Evolutionary conservation across 148 eudicot species (phyloP).

Genomic region (Silene latifolia): DNA sequence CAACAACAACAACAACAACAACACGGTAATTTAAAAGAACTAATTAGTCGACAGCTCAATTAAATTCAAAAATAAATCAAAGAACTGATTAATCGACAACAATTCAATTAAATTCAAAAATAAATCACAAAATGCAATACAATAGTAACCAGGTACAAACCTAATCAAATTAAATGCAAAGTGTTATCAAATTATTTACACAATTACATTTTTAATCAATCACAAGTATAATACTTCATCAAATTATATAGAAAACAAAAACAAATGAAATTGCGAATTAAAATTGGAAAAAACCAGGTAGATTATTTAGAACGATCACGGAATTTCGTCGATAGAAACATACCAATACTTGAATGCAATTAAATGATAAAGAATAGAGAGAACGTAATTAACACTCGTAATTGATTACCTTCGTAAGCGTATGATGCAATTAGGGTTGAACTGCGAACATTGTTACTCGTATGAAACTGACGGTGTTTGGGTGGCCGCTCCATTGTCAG

Average conservation of each 20-base stretch:
- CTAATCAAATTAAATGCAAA: neutral
- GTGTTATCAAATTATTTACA: neutral
- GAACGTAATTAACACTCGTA: neutral
- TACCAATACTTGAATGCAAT: neutral
- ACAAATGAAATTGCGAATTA: neutral
- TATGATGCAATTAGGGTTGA: slow-evolving; percentile 1
- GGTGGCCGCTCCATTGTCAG: neutral
- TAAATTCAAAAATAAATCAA: neutral
- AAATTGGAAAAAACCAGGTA: neutral
- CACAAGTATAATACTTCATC: neutral
- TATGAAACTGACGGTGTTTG: neutral
- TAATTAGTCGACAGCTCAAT: neutral
- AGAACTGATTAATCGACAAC: neutral
- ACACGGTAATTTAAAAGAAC: neutral
- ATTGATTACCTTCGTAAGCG: neutral
- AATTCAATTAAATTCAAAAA: neutral
- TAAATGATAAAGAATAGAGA: neutral
- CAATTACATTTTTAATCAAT: neutral
- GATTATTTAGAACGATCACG: neutral
- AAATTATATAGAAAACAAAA: neutral
- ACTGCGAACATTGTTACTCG: neutral
- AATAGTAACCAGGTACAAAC: neutral
- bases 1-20: no score
- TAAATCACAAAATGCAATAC: neutral
- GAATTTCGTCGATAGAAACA: neutral